Evolutionary conservation across 345 rosid genomes (phyloP), one percentile per base, ranked within the genome.

Genomic region (Populus pruinosa): DNA sequence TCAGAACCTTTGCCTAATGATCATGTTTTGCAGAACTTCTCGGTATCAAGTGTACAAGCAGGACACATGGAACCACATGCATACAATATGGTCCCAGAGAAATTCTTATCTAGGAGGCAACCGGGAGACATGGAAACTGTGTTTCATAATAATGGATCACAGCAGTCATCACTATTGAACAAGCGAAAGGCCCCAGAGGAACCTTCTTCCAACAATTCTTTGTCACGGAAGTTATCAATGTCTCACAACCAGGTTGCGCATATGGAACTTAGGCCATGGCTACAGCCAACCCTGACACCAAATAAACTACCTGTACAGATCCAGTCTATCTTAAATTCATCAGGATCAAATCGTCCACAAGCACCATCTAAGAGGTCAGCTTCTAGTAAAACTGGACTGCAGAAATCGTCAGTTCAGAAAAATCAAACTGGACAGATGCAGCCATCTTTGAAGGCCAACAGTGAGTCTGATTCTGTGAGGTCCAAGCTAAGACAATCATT

Each of bases 401-500:
- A 77, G 64, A 80, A 86, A 72, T 76, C 69, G 33, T 49, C 78
- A 13, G 59, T 70, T 8, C 82, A 80, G 76, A 93, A 83, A 85
- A 85, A 73, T 75, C 94, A 86, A 49, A 76, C 81, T 53, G 70
- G 84, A 66, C 92, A 79, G 49, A 80, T 81, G 61, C 88, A 80
- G 33, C 79, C 82, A 6, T 78, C 85, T 23, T 49, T 81, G 66
- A 93, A 84, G 78, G 72, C 77, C 43, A 85, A 73, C 59, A 78
- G 79, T 21, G 94, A 87, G 76, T 80, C 90, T 77, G 93, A 85
- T 74, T 85, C 92, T 74, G 91, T 95, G 65, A 91, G 99, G 82
- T 90, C 89, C 66, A 95, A 88, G 82, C 87, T 95, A 88, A 90
- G 91, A 80, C 96, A 92, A 75, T 89, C 96, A 21, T 86, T 96